Evolutionary conservation across 1,284 basidiomycete species (phyloP), one percentile per base, ranked within the genome.

Genomic region (Ceratobasidium sp.): DNA sequence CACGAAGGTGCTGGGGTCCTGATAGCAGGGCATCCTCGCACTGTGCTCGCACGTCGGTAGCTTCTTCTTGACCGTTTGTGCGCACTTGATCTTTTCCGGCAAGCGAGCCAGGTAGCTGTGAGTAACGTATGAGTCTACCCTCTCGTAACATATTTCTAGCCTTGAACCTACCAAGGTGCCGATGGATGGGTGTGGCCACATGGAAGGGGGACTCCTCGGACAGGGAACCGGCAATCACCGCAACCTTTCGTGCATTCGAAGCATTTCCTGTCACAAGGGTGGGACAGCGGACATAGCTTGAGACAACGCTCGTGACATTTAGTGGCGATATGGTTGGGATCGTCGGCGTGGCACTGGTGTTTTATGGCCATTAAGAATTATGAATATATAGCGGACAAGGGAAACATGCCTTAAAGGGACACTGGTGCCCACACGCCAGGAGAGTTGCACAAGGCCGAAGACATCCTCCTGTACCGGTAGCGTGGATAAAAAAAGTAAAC

Each of bases 351-450:
- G 76, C 92, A 93, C 88, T 92, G 65, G 14, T 48, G 49, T 37
- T 9, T 56, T 4, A 11, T 39, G n/a, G 51, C 13, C 53, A 13
- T 24, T n/a, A 8, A 37, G 11, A 16, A 22, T 19, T 1, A 19
- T 14, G 13, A 16, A 13, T 56, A 16, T 14, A 56, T 56, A 7
- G 2, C 14, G 54, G 13, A 2, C 6, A 56, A 14, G 6, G 14
- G 29, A 4, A 2, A 24, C 74, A n/a, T 80, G 88, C 89, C 84
- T 88, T 88, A 75, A 85, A 90, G 0, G 86, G 87, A 79, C 91
- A 93, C 3, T 83, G 80, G 77, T 93, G 92, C 1, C 91, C 92
- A 78, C 92, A 93, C n/a, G 81, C 79, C n/a, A 91, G 81, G 39
- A 84, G 81, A n/a, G 81, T 81, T 34, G 86, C 84, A 76, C 91